Percentiles rank a stretch among this genome's conserved stretches.
Conservation (phyloP, 495 filamentous ascomycete genomes). For the Echria macrotheca region DNA sequence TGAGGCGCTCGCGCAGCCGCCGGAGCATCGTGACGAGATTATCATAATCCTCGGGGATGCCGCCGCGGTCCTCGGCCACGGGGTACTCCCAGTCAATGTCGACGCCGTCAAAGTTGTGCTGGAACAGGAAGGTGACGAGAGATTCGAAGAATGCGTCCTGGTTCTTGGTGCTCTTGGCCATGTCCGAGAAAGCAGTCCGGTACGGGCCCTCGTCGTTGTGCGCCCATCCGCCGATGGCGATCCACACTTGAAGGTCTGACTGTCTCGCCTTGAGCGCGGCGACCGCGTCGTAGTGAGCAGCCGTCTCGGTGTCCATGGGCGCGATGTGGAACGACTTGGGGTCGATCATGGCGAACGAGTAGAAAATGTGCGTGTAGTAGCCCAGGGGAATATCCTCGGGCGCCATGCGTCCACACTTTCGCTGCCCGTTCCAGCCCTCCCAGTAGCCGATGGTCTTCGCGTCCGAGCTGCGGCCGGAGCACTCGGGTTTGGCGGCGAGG, state of each 20-base stretch:
- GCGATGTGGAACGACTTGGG: slow-evolving; percentile 8
- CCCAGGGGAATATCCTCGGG: slow-evolving; percentile 8
- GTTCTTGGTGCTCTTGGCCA: slow-evolving; percentile 17
- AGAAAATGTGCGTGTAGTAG: slow-evolving; percentile 19
- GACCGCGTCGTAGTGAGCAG: slow-evolving; percentile 8
- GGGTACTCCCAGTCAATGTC: slow-evolving; percentile 23
- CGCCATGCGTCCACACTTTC: slow-evolving; percentile 15
- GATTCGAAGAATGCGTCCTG: slow-evolving; percentile 20
- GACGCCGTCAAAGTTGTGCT: slow-evolving; percentile 22
- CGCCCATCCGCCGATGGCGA: slow-evolving; percentile 40
- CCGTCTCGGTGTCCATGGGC: slow-evolving; percentile 16
- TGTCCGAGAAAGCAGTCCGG: slow-evolving; percentile 18
- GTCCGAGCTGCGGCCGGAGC: background rate
- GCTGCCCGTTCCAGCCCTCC: slow-evolving; percentile 16
- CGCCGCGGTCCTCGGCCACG: slow-evolving; percentile 15
- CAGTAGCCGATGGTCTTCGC: slow-evolving; percentile 19
- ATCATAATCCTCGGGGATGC: slow-evolving; percentile 9
- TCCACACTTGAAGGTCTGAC: slow-evolving; percentile 26
- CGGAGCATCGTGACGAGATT: slow-evolving; percentile 3
- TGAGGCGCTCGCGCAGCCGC: slow-evolving; percentile 13
- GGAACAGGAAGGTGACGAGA: slow-evolving; percentile 8
- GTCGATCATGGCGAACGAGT: slow-evolving; percentile 13
- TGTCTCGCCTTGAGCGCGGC: slow-evolving; percentile 24
- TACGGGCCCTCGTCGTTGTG: slow-evolving; percentile 33
- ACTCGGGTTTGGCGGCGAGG: background rate